phyloP scores from a whole-genome alignment of 495 filamentous ascomycete species.

The Penicillium waksmanii region DNA sequence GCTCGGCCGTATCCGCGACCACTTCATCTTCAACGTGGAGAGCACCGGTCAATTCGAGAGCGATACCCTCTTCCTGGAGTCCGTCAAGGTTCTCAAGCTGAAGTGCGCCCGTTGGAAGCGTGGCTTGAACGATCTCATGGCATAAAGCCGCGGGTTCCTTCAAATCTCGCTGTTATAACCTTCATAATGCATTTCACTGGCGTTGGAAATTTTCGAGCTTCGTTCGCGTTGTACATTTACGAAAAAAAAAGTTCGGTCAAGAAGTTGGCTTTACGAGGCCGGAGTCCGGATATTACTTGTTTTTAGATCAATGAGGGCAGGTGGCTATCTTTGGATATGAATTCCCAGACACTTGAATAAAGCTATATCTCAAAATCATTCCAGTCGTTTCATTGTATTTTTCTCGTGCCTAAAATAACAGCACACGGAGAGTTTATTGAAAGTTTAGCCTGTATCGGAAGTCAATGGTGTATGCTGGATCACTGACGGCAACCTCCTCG shows the following conservation, averaged over 20 bases:
- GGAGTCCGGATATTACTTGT: constrained; percentile 39
- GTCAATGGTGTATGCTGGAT: constrained; percentile 74
- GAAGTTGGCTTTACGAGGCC: constrained; percentile 40
- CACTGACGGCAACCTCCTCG: constrained; percentile 79
- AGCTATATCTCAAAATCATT: constrained; percentile 24
- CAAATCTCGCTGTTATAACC: constrained; percentile 17
- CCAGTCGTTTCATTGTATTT: constrained; percentile 16
- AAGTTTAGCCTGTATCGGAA: constrained; percentile 71
- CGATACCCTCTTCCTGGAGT: constrained; percentile 87
- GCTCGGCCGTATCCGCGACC: constrained; percentile 84
- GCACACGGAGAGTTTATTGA: constrained; percentile 21
- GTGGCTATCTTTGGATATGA: constrained; percentile 28
- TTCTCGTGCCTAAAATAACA: background rate
- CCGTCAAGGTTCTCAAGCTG: constrained; percentile 78
- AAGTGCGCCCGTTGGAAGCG: constrained; percentile 72
- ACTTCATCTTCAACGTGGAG: constrained; percentile 97
- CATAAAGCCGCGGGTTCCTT: constrained; percentile 34
- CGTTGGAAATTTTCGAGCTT: constrained; percentile 44
- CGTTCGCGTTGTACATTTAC: constrained; percentile 46
- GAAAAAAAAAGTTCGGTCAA: constrained; percentile 48
- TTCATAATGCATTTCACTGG: constrained; percentile 51
- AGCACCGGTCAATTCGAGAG: constrained; percentile 92
- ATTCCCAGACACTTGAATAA: constrained; percentile 26
- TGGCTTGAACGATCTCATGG: constrained; percentile 58
- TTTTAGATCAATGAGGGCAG: constrained; percentile 35